Conservation (phyloP, 116 monocot species). For the Cymodocea nodosa region DNA sequence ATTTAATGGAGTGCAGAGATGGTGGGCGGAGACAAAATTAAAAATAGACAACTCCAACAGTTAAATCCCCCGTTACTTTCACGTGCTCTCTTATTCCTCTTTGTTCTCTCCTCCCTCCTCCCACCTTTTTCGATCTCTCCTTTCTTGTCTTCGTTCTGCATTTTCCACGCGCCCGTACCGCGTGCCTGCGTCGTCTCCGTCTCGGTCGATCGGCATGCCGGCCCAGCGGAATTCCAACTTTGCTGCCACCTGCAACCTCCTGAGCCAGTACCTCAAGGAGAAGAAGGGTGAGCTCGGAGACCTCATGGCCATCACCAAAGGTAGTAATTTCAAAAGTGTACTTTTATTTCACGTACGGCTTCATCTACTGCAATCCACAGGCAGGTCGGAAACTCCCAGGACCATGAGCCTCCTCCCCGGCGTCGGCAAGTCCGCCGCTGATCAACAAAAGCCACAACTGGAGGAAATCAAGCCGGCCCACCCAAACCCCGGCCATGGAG, state of each 20-base stretch:
- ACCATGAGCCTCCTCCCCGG: conserved; percentile 17
- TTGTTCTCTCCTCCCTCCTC: no score
- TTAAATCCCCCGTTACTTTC: no score
- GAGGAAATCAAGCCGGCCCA: background rate
- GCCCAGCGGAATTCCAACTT: conserved; percentile 22
- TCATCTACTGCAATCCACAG: background rate
- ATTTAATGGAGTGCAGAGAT: no score
- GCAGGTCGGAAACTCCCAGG: conserved; percentile 1
- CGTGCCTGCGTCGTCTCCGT: no score
- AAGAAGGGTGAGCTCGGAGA: conserved; percentile 19
- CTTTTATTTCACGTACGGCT: background rate
- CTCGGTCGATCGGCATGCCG: no score
- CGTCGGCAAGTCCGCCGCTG: background rate
- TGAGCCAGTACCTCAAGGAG: conserved; percentile 57
- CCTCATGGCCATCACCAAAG: conserved; percentile 1
- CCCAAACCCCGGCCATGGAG: background rate
- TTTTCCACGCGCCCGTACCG: no score
- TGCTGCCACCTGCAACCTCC: conserved; percentile 44
- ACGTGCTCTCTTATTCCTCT: no score
- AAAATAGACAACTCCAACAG: no score
- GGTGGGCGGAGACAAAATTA: no score
- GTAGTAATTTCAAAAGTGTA: background rate
- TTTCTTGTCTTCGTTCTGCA: no score
- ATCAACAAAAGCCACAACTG: no score
- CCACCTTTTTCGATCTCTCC: no score